phyloP scores from a whole-genome alignment of 768 basidiomycete genomes.

The Tephrocybe sp. region DNA sequence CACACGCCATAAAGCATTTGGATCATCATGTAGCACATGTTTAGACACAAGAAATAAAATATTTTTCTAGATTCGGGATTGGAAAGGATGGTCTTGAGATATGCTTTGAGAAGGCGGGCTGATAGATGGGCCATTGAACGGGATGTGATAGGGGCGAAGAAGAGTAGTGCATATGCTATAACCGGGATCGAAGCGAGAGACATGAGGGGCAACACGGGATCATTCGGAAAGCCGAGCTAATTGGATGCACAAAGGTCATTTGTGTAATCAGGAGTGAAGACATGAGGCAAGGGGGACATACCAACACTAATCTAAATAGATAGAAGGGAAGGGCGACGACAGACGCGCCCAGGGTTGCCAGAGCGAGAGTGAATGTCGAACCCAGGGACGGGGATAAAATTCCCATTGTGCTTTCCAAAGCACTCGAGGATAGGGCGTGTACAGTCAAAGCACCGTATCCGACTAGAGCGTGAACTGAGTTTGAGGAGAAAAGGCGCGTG shows the following conservation, averaged over 20 bases:
- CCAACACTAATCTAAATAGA: conserved; percentile 54
- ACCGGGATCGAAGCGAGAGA: conserved; percentile 60
- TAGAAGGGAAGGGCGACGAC: conserved; percentile 65
- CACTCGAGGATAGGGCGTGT: conserved; percentile 58
- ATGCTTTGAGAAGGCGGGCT: conserved; percentile 56
- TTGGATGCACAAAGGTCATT: conserved; percentile 4
- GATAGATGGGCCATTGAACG: conserved; percentile 45
- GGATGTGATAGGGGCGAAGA: conserved; percentile 51
- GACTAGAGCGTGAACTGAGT: conserved; percentile 45
- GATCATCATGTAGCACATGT: conserved; percentile 93
- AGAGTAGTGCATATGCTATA: conserved; percentile 60
- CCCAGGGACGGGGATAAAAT: conserved; percentile 58
- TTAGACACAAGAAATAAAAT: conserved; percentile 94
- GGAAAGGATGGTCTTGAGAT: conserved; percentile 86
- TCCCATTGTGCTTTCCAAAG: conserved; percentile 59
- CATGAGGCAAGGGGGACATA: conserved; percentile 29
- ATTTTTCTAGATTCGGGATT: conserved; percentile 94
- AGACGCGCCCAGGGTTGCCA: conserved; percentile 60
- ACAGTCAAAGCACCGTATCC: conserved; percentile 66
- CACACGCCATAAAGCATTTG: conserved; percentile 97
- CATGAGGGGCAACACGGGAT: conserved; percentile 52
- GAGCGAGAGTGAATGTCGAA: conserved; percentile 51
- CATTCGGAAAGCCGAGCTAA: conserved; percentile 48
- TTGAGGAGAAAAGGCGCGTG: conserved; percentile 37
- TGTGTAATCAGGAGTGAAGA: not conserved